Conservation (phyloP, 1,139 yeast species). For the Candida tetrigidarum region DNA sequence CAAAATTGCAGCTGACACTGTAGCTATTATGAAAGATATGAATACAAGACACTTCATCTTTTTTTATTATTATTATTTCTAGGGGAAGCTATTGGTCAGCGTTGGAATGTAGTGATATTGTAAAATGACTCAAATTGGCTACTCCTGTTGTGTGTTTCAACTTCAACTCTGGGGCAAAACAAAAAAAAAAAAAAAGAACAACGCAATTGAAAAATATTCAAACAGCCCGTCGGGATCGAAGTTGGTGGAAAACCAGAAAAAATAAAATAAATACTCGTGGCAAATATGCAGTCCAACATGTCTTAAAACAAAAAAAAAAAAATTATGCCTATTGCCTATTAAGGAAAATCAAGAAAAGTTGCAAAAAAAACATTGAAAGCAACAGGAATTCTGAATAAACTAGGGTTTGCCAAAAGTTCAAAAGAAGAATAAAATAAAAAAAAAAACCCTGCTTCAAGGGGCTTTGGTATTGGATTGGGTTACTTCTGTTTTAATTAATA, state of each 20-base stretch:
- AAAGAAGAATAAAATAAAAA: background rate
- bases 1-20: slow-evolving; percentile 60
- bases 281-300: slow-evolving; percentile 4
- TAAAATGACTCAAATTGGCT: too few species aligned
- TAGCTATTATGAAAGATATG: slow-evolving; percentile 18
- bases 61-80: background rate
- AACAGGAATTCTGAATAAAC: background rate
- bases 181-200: slow-evolving; percentile 1
- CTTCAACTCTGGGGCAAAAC: too few species aligned
- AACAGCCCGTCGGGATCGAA: background rate
- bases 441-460: too few species aligned
- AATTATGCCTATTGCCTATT: background rate
- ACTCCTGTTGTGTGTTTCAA: too few species aligned
- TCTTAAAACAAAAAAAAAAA: background rate
- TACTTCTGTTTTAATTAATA: too few species aligned
- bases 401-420: too few species aligned
- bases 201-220: slow-evolving; percentile 1
- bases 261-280: background rate
- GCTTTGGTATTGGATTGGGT: too few species aligned
- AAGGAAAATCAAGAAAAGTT: slow-evolving; percentile 2
- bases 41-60: slow-evolving; percentile 11
- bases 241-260: background rate
- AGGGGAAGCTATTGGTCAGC: too few species aligned
- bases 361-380: background rate
- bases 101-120: too few species aligned